Percentiles rank a stretch among this genome's conserved stretches.
Conservation (phyloP, 2,329 filamentous ascomycete species). For the Lasiodiplodia citricola region DNA sequence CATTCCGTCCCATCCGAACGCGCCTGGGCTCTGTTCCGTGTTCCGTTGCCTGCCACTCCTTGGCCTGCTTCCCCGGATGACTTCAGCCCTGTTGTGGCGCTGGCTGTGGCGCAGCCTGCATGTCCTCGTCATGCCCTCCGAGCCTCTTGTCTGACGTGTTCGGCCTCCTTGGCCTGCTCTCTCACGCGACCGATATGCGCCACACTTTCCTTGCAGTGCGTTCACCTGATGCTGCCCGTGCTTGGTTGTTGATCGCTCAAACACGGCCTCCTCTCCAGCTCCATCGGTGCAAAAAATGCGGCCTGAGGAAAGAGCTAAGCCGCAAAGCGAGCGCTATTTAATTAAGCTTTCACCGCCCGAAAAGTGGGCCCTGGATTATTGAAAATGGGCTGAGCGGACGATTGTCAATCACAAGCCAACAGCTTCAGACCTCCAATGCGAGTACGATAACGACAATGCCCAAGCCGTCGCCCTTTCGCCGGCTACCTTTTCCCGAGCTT, state of each 20-base stretch:
- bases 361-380: neutral
- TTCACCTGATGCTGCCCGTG: neutral
- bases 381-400: neutral
- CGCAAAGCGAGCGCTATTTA: neutral
- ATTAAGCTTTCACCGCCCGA: neutral
- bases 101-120: neutral
- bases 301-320: neutral
- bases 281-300: neutral
- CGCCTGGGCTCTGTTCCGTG: neutral
- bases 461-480: neutral
- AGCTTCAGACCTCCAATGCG: neutral
- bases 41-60: neutral
- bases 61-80: neutral
- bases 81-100: slow-evolving; percentile 17
- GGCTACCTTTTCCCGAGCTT: neutral
- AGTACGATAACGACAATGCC: no score
- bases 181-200: slow-evolving; percentile 1
- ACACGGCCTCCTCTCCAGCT: neutral
- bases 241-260: neutral
- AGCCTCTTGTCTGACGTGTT: slow-evolving; percentile 20
- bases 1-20: slow-evolving; percentile 13
- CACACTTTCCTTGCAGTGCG: neutral
- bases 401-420: neutral
- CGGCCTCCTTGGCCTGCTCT: neutral
- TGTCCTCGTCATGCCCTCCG: neutral